phyloP scores from a whole-genome alignment of 345 rosid species.

The Salix arbutifolia region DNA sequence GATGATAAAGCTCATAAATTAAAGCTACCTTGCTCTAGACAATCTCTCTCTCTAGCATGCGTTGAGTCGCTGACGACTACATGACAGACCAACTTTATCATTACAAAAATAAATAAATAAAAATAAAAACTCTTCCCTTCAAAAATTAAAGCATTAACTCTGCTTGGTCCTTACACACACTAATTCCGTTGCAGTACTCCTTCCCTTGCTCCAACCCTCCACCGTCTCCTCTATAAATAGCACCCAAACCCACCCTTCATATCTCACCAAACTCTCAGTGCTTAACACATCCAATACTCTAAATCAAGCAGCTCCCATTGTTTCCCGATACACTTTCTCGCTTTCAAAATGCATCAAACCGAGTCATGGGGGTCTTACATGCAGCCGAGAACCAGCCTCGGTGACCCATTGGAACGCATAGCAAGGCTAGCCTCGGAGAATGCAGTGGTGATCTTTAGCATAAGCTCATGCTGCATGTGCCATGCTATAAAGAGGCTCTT shows the following conservation, averaged over 20 bases:
- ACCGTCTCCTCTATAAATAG: slow-evolving; percentile 41
- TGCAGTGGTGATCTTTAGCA: slow-evolving; percentile 89
- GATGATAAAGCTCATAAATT: not conserved
- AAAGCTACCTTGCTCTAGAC: too few species aligned
- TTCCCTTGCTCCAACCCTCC: not conserved
- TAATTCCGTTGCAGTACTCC: not conserved
- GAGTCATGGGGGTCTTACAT: slow-evolving; percentile 54
- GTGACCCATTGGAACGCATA: slow-evolving; percentile 50
- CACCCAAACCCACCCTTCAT: slow-evolving; percentile 18
- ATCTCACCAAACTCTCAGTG: slow-evolving; percentile 17
- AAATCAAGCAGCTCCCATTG: not conserved
- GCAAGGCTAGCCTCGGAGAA: slow-evolving; percentile 69
- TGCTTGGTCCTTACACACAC: not conserved
- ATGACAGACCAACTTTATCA: not conserved
- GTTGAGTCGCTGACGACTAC: slow-evolving; percentile 25
- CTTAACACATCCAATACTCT: not conserved
- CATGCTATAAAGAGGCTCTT: slow-evolving; percentile 82
- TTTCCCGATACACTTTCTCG: not conserved
- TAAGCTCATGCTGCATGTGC: slow-evolving; percentile 95
- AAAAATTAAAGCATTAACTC: too few species aligned
- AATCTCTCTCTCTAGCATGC: slow-evolving; percentile 23
- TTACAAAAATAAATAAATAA: not conserved
- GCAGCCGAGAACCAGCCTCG: slow-evolving; percentile 18
- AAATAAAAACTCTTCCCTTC: not conserved
- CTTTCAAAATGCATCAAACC: slow-evolving; percentile 48